phyloP scores from a whole-genome alignment of 441 rosid species.

The Capsella rubella region DNA sequence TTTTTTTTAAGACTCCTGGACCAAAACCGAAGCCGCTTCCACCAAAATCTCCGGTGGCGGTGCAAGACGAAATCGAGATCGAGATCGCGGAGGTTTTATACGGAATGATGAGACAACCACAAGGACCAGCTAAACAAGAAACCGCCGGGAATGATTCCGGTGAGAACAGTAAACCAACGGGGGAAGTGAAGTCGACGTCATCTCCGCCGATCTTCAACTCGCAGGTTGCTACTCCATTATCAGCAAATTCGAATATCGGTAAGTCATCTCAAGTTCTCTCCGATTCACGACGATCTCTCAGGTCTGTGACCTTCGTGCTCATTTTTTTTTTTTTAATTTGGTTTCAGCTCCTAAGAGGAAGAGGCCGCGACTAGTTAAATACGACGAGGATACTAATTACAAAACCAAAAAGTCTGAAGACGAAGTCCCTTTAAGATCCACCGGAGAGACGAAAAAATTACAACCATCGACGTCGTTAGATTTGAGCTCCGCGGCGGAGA shows the following conservation, averaged over 20 bases:
- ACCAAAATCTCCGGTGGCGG: constrained; percentile 60
- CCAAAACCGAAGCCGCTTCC: constrained; percentile 65
- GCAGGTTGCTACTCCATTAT: neutral
- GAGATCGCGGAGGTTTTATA: constrained; percentile 89
- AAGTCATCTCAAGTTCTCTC: constrained; percentile 33
- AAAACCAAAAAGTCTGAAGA: neutral
- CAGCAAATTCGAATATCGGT: constrained; percentile 55
- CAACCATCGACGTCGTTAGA: constrained; percentile 27
- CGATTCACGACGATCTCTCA: neutral
- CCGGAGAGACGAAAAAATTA: neutral
- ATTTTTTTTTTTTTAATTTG: neutral
- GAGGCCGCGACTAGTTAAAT: constrained; percentile 71
- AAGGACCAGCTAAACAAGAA: constrained; percentile 50
- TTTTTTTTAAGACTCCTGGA: constrained; percentile 50
- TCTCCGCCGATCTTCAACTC: neutral
- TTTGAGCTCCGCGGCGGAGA: constrained; percentile 45
- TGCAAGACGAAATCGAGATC: constrained; percentile 54
- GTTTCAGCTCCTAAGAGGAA: constrained; percentile 84
- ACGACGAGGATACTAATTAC: constrained; percentile 44
- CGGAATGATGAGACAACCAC: constrained; percentile 79
- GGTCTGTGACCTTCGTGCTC: neutral
- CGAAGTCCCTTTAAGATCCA: neutral
- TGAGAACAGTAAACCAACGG: constrained; percentile 43
- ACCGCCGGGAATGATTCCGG: constrained; percentile 42
- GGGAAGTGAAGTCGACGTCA: neutral